Base-by-base conservation (phyloP, 1,139 yeast genomes). In the Hansenula anomala region DNA sequence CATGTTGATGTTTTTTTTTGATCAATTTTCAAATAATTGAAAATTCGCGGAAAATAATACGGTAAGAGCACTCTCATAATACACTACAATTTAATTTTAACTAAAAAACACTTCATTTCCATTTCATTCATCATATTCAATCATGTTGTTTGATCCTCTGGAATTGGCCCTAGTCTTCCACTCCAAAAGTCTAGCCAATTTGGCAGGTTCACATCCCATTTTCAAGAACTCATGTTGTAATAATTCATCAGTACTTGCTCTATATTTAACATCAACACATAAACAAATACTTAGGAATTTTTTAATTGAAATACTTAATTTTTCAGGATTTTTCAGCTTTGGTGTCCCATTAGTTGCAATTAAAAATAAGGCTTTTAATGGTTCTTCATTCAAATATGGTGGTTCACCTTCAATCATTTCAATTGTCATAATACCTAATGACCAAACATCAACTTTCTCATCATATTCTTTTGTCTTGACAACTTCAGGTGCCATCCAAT, bases 401-500 rank as follows among this genome's bases (percentile, higher is more conserved):
- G 98, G 98, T 59, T 92, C 98, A 19, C 96, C 94, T 64, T 92
- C 98, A 48, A 92, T 84, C 97, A 92, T 90, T 65, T 92, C 98
- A 54, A 92, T 92, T 2, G 96, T 86, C 97, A 92, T 94, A 51
- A 92, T 92, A 48, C 98, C 98, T 46, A 92, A 68, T 4, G 96
- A 88, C 98, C 98, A 92, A 29, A 94, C 94, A 62, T 92, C 98
- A 18, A 92, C 97, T 61, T 92, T 92, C 51, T 87, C 96, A 53
- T 90, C 98, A 56, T 92, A 92, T 56, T 89, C 96, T 62, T 89
- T 88, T 55, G 90, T 97, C 63, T 89, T 87, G 38, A 92, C 97
- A 36, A 92, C 97, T 64, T 92, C 98, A 4, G 98, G 98, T 0
- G 98, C 98, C 98, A 92, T 92, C 98, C 98, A 92, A 61, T 92